Base-by-base conservation (phyloP, 306 rosid genomes). In the Heteromeles arbutifolia region DNA sequence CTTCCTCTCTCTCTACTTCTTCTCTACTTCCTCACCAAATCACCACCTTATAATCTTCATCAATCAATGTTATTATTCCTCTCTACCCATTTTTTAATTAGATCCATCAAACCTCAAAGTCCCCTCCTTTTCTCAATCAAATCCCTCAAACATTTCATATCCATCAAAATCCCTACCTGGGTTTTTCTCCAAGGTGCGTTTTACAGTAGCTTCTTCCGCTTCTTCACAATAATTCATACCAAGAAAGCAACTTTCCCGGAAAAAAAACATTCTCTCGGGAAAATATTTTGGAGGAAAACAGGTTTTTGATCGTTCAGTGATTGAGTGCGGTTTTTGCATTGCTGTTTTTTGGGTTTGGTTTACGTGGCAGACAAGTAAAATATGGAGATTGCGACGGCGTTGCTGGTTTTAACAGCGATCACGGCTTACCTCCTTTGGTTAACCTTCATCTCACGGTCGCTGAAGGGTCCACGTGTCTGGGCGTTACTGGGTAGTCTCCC, bases 381-480 rank as follows among this genome's bases (percentile, higher is more conserved):
- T 7, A 94, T 95, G 98, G 98, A 95, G 77, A 77, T 93, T 69
- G 86, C 82, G 2, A 82, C 91, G 67, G 97, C 85, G 17, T 75
- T 95, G 4, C 45, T 95, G 59, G 28, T 95, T 65, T 78, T 92
- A 61, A 86, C 92, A 87, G 98, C 92, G 50, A 79, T 95, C 6
- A 92, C 90, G 39, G 88, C 81, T 17, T 95, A 95, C 76, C 82
- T 87, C 1, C 79, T 90, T 3, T 95, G 98, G 98, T 70, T 95
- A 74, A 95, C 92, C 0, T 92, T 88, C 90, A 95, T 95, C 82
- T 92, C 97, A 22, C 91, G 97, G 90, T 87, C 97, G 0, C 32
- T 94, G 19, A 90, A 77, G 25, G 98, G 98, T 39, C 98, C 98
- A 76, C 85, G 89, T 86, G 93, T 94, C 71, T 94, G 98, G 98